Conservation (phyloP, 495 filamentous ascomycete species). For the Aspergillus steynii region DNA sequence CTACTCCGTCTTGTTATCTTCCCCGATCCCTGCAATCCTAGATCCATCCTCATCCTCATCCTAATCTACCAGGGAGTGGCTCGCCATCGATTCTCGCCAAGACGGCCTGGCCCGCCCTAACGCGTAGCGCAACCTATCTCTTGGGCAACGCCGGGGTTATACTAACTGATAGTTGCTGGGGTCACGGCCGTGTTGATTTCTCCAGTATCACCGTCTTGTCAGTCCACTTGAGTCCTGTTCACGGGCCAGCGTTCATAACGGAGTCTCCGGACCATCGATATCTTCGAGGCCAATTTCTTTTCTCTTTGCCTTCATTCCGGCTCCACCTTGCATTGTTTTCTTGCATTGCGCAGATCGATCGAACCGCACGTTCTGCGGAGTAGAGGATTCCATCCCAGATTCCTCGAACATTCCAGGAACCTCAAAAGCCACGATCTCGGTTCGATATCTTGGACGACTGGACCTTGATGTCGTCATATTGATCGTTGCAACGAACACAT, state of each 20-base stretch:
- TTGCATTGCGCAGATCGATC: background rate
- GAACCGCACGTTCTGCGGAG: background rate
- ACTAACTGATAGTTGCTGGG: constrained; percentile 9
- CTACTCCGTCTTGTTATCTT: no score
- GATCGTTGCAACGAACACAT: constrained; percentile 8
- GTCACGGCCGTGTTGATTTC: constrained; percentile 13
- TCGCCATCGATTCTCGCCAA: constrained; percentile 8
- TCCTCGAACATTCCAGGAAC: background rate
- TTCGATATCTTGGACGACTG: background rate
- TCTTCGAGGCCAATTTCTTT: background rate
- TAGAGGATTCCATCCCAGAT: background rate
- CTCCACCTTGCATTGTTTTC: background rate
- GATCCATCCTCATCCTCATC: background rate
- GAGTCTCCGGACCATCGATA: background rate
- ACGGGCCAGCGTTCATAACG: background rate
- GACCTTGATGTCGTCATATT: constrained; percentile 12
- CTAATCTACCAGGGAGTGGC: no score
- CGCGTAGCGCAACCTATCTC: constrained; percentile 17
- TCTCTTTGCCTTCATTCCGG: background rate
- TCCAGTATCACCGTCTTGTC: background rate
- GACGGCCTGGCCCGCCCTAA: constrained; percentile 18
- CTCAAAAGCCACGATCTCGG: background rate
- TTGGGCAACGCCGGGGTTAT: constrained; percentile 21
- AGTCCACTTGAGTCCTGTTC: background rate
- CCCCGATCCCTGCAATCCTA: no score